Evolutionary conservation across 1,284 basidiomycete species (phyloP), one percentile per base, ranked within the genome.

Genomic region (Cryptococcus neoformans): DNA sequence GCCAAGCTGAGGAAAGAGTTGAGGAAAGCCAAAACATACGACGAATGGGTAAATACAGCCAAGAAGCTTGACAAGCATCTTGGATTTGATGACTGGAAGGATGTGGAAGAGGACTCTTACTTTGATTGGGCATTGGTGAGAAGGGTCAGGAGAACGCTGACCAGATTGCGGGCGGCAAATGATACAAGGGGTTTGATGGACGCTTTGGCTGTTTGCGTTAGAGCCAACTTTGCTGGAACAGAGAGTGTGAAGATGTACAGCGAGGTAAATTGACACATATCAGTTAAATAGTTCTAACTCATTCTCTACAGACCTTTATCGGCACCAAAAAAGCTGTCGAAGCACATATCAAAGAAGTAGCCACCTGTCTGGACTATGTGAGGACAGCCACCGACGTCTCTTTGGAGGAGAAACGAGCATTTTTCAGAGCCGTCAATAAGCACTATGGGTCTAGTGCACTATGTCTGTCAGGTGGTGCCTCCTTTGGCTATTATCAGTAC

Each of bases 221-320:
- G 93, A 55, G 86, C 87, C 52, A 98, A 98, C 76, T 99, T 98
- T 81, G 96, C 91, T 8, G 96, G 92, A 0, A 87, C 92, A 0
- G 95, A 98, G 77, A 92, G 90, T 51, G 80, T 88, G 57, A 87
- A 91, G 67, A 79, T 97, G 54, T 97, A 97, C 73, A 92, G 89
- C 74, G 90, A 92, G 82, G 91, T 87, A 70, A 71, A 80, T 69
- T 8, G 11, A n/a, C 14, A 11, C 14, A 28, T 41, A 11, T 38
- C 12, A 44, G 21, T 12, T 12, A 14, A 11, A 40, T 14, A 34
- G 28, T 1, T 4, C 52, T 45, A 28, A 39, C 34, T 8, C 41
- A 12, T 9, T 6, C 16, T 10, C 42, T 45, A 38, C n/a, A 61
- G 89, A 93, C 91, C 0, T 96, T 89, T 76, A 83, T 87, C 55